Conservation (phyloP, 1,284 basidiomycete genomes). For the Puccinia triticina region DNA sequence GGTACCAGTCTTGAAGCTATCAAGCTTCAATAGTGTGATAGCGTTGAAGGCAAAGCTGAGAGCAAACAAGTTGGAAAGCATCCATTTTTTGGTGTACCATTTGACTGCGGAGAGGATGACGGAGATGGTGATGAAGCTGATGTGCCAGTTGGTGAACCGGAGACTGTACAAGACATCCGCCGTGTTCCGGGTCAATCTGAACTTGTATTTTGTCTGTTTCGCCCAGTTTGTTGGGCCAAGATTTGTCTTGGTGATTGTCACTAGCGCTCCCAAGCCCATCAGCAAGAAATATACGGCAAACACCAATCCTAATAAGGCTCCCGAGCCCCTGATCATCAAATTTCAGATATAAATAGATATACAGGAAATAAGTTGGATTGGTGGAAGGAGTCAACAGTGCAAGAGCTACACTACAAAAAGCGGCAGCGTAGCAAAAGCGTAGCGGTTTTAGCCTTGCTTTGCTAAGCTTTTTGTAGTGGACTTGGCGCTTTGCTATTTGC, state of each 20-base stretch:
- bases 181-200: conserved; percentile 63
- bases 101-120: conserved; percentile 61
- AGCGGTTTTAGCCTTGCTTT: too few species aligned
- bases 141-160: conserved; percentile 68
- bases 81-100: conserved; percentile 67
- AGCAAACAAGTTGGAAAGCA: conserved; percentile 78
- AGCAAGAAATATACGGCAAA: conserved; percentile 61
- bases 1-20: conserved; percentile 85
- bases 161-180: conserved; percentile 63
- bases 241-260: conserved; percentile 47
- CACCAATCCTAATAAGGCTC: conserved; percentile 68
- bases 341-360: conserved; percentile 16
- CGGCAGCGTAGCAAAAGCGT: too few species aligned
- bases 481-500: too few species aligned
- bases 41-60: conserved; percentile 83
- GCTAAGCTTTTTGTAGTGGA: too few species aligned
- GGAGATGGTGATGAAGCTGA: conserved; percentile 71
- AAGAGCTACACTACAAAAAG: too few species aligned
- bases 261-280: conserved; percentile 54
- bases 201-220: conserved; percentile 57
- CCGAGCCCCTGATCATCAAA: conserved; percentile 31
- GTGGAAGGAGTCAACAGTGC: too few species aligned
- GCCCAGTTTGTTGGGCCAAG: conserved; percentile 62
- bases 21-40: conserved; percentile 78
- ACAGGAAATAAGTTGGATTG: background rate